Base-by-base conservation (phyloP, 2,329 filamentous ascomycete species). In the Aspergillus brasiliensis region DNA sequence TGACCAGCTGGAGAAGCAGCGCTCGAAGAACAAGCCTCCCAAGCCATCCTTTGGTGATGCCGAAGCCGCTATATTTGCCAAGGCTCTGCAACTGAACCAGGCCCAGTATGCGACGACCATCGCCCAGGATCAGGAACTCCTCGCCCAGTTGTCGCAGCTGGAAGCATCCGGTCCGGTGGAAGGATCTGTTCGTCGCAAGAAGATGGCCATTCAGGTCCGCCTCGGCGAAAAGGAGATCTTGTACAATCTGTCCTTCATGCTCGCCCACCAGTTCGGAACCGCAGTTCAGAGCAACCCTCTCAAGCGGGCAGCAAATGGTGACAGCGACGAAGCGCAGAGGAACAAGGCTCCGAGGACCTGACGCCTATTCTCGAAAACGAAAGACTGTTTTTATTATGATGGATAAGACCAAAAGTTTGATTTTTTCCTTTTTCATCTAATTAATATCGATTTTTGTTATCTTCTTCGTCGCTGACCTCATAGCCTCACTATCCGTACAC, bases 201-300 rank as follows among this genome's bases (percentile, higher is more conserved):
- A 76, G 46, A 90, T 90, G 86, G 90, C 90, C 0, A 69, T 87
- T 21, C 78, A 84, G 53, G 88, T 92, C 37, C 84, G 91, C 60
- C 75, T 88, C 2, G 91, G 90, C 13, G 91, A 94, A 75, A 92
- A 92, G 73, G 81, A 82, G 65, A 79, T 93, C 5, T 71, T 92
- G 23, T 75, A 80, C 57, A 81, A 86, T 68, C 80, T 86, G 1
- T 79, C 83, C 60, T 65, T 62, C 51, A 75, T 73, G 64, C 71
- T 80, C 34, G 65, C 71, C 53, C 59, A 67, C 7, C 64, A 69
- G 53, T 61, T 71, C 31, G 59, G 59, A 19, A 40, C 51, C 27
- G 34, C 57, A 11, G 51, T 34, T n/a, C 57, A 27, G 25, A 49
- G 37, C 47, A 57, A 59, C 15, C 59, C 63, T 11, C 53, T 69